Evolutionary conservation across 1,284 basidiomycete species (phyloP).

Genomic region (Chalciporus sp.): DNA sequence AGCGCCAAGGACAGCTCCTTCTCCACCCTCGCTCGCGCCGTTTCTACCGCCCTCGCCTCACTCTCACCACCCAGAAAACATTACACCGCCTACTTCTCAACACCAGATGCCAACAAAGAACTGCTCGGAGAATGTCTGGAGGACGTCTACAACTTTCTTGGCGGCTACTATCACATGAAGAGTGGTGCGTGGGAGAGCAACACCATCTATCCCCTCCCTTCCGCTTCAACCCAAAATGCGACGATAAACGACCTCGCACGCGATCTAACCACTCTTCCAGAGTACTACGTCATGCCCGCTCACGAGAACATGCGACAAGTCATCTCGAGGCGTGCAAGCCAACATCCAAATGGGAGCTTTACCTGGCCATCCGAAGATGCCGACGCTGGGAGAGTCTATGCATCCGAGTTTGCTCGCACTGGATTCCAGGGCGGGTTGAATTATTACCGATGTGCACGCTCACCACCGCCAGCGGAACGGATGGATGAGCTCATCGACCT

Average conservation of each 20-base stretch:
- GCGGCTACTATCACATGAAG: constrained; percentile 62
- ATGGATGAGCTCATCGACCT: constrained; percentile 18
- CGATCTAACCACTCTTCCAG: constrained; percentile 48
- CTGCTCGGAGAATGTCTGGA: constrained; percentile 42
- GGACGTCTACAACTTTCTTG: constrained; percentile 53
- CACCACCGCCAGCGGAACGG: constrained; percentile 21
- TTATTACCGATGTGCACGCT: constrained; percentile 48
- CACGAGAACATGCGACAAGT: constrained; percentile 54
- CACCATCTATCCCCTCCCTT: constrained; percentile 41
- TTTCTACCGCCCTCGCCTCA: constrained; percentile 36
- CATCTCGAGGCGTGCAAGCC: constrained; percentile 33
- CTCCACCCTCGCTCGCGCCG: constrained; percentile 13
- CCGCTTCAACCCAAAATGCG: constrained; percentile 19
- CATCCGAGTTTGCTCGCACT: constrained; percentile 49
- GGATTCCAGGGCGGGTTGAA: constrained; percentile 68
- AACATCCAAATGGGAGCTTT: constrained; percentile 21
- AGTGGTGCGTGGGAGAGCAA: constrained; percentile 55
- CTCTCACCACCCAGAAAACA: constrained; percentile 59
- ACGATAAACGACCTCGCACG: constrained; percentile 28
- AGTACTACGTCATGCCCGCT: constrained; percentile 66
- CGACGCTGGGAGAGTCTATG: constrained; percentile 45
- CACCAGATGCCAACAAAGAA: constrained; percentile 48
- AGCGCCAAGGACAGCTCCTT: constrained; percentile 9
- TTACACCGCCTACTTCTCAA: constrained; percentile 54
- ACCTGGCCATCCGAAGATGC: constrained; percentile 55